Evolutionary conservation across 345 rosid species (phyloP).

Genomic region (Camelina sativa): DNA sequence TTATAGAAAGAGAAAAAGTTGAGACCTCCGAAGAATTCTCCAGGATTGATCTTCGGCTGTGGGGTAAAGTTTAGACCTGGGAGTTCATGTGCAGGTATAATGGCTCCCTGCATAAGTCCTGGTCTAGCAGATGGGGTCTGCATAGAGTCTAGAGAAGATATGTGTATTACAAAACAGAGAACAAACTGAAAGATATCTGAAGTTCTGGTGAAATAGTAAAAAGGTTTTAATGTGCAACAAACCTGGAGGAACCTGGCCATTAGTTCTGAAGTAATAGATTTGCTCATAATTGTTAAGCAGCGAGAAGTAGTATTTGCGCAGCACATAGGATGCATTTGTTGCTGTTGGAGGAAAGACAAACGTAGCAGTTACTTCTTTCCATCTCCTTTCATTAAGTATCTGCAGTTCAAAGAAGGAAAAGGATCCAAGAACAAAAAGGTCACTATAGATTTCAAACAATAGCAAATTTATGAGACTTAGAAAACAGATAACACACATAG

Average conservation of each 20-base stretch:
- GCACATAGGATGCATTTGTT: constrained; percentile 89
- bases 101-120: constrained; percentile 51
- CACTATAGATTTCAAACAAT: neutral
- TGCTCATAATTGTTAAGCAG: constrained; percentile 83
- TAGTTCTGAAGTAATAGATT: constrained; percentile 68
- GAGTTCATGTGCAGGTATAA: constrained; percentile 51
- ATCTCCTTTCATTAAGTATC: constrained; percentile 81
- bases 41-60: constrained; percentile 50
- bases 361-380: constrained; percentile 98
- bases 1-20: constrained; percentile 3
- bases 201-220: neutral
- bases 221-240: constrained; percentile 31
- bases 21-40: constrained; percentile 60
- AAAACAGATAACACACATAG: constrained; percentile 1
- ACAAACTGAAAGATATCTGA: neutral
- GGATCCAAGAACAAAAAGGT: neutral
- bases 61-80: constrained; percentile 51
- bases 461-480: neutral
- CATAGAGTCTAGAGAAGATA: constrained; percentile 54
- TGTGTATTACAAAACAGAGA: constrained; percentile 22
- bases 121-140: constrained; percentile 49
- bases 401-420: constrained; percentile 41
- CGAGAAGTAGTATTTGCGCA: constrained; percentile 89
- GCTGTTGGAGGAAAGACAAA: constrained; percentile 98
- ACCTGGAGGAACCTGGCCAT: constrained; percentile 66